phyloP scores from a whole-genome alignment of 495 filamentous ascomycete genomes.

The Hyaloscypha hepaticicola region DNA sequence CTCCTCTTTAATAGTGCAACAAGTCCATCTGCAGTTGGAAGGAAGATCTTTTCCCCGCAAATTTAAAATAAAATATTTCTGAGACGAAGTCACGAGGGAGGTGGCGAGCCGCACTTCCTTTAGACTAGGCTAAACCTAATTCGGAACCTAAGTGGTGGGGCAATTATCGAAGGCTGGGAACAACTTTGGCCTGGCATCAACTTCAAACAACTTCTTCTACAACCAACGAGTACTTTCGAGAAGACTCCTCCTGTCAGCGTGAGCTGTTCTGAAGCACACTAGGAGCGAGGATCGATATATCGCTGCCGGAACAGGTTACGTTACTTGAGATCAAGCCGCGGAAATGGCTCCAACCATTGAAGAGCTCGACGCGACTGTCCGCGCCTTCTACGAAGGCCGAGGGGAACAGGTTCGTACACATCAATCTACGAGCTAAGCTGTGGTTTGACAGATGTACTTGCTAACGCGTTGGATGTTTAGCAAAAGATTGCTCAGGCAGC shows the following conservation, averaged over 20 bases:
- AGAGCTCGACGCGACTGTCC: constrained; percentile 94
- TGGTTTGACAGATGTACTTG: background rate
- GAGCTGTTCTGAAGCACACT: constrained; percentile 23
- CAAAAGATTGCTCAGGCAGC: constrained; percentile 96
- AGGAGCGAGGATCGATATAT: constrained; percentile 12
- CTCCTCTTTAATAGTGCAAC: background rate
- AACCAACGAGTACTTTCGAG: constrained; percentile 9
- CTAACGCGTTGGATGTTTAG: constrained; percentile 47
- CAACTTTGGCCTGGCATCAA: constrained; percentile 5
- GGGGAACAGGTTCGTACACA: constrained; percentile 72
- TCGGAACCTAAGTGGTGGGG: constrained; percentile 6
- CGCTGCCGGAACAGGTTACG: constrained; percentile 20
- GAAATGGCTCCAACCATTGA: constrained; percentile 65
- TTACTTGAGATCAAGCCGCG: constrained; percentile 22
- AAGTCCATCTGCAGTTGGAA: background rate
- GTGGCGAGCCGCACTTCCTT: background rate
- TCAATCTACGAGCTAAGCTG: constrained; percentile 1
- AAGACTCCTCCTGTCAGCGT: constrained; percentile 22
- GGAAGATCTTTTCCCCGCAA: background rate
- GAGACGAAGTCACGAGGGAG: background rate
- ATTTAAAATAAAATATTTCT: constrained; percentile 5
- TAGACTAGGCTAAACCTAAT: too few relatives aligned
- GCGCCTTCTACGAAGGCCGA: constrained; percentile 93
- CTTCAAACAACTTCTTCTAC: constrained; percentile 9
- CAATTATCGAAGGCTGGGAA: constrained; percentile 14